phyloP scores from a whole-genome alignment of 176 grass and related monocot species.

The Phragmites australis region DNA sequence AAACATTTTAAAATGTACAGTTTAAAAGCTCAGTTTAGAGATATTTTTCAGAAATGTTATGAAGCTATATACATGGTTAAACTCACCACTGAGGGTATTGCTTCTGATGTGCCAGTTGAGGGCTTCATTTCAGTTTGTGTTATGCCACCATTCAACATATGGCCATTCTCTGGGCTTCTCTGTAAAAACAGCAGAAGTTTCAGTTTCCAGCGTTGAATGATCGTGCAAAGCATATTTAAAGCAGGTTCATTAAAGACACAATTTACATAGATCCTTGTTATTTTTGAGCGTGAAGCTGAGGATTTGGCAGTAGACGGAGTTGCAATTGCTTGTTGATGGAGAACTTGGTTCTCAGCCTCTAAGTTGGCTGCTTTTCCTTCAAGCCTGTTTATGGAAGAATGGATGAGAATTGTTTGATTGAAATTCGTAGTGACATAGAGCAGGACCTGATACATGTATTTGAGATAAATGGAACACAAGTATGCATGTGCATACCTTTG shows the following conservation, averaged over 20 bases:
- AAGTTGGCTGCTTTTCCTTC: slow-evolving; percentile 70
- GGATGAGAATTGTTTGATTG: slow-evolving; percentile 19
- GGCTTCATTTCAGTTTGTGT: slow-evolving; percentile 55
- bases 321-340: slow-evolving; percentile 68
- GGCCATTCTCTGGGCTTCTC: slow-evolving; percentile 75
- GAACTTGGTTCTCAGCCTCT: slow-evolving; percentile 75
- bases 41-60: slow-evolving; percentile 1
- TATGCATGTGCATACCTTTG: slow-evolving; percentile 50
- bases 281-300: slow-evolving; percentile 53
- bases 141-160: slow-evolving; percentile 63
- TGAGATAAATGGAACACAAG: slow-evolving; percentile 24
- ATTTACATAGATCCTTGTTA: slow-evolving; percentile 58
- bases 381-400: slow-evolving; percentile 49
- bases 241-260: background rate
- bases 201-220: slow-evolving; percentile 32
- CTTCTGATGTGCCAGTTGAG: slow-evolving; percentile 41
- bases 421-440: slow-evolving; percentile 18
- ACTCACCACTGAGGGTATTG: slow-evolving; percentile 49
- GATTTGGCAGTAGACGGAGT: slow-evolving; percentile 60
- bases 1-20: slow-evolving; percentile 6
- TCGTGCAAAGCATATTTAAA: slow-evolving; percentile 25
- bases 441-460: slow-evolving; percentile 2
- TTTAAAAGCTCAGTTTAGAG: slow-evolving; percentile 21
- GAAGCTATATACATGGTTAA: slow-evolving; percentile 22
- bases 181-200: slow-evolving; percentile 43